Conservation (phyloP, 208 protist genomes). For the Acanthamoeba lenticulata region DNA sequence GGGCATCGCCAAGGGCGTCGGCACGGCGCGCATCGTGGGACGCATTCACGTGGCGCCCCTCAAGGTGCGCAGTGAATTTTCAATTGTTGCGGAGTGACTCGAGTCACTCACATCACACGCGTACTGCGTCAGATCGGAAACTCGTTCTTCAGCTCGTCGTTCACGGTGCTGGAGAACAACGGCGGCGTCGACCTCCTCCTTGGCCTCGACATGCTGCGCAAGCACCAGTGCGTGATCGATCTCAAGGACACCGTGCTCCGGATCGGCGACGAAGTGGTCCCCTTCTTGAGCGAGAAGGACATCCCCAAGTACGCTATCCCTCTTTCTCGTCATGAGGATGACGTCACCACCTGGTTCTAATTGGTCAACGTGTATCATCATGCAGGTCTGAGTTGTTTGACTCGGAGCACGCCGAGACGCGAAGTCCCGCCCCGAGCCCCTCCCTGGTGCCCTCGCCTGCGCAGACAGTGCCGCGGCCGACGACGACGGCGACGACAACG, state of each 20-base stretch:
- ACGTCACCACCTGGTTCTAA: too few species aligned
- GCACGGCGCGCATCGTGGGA: slow-evolving; percentile 92
- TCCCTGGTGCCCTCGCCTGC: neutral
- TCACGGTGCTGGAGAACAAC: slow-evolving; percentile 91
- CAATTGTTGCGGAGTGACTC: neutral
- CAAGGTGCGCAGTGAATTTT: slow-evolving; percentile 62
- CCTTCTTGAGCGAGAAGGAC: slow-evolving; percentile 80
- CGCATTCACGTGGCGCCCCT: slow-evolving; percentile 91
- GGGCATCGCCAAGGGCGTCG: slow-evolving; percentile 92
- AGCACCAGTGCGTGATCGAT: slow-evolving; percentile 86
- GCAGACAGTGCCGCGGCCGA: neutral
- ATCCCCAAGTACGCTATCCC: slow-evolving; percentile 24
- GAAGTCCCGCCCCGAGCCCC: neutral
- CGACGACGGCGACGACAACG: neutral
- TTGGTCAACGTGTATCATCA: too few species aligned
- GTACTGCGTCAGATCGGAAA: slow-evolving; percentile 80
- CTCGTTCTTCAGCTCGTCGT: slow-evolving; percentile 88
- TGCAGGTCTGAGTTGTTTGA: slow-evolving; percentile 35
- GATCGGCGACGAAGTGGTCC: slow-evolving; percentile 78
- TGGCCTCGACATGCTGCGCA: slow-evolving; percentile 94
- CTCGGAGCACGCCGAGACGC: neutral
- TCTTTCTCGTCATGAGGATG: too few species aligned
- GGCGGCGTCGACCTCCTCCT: slow-evolving; percentile 93
- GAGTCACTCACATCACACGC: neutral
- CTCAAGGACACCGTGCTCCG: slow-evolving; percentile 75